Evolutionary conservation across 805 yeast species (phyloP), one percentile per base, ranked within the genome.

Genomic region (Candida coleopterorum): DNA sequence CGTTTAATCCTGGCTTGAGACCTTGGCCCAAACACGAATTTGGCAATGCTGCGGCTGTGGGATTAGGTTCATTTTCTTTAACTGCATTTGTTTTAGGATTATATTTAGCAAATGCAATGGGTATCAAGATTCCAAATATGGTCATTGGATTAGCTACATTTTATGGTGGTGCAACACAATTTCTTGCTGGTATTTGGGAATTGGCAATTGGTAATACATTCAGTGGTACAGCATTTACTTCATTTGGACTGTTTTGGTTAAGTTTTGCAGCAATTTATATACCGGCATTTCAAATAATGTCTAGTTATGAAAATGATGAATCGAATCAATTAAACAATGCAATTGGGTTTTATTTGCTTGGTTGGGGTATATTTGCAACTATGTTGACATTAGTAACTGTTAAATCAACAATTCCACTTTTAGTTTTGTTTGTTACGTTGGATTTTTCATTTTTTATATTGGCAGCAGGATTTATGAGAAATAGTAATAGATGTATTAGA

Each of bases 221-320:
- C 60, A 85, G 80, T 59, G 82, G 78, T 38, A 71, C 79, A 9
- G 83, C 82, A 1, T 62, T 80, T 35, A 52, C 72, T 29, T 72
- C 79, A 4, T 80, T 66, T 47, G 88, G 88, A 32, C 80, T 79
- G 5, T 81, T 81, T 56, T 81, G 88, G 88, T 52, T 80, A 47
- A 59, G 80, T 16, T 82, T 60, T 48, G 81, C 75, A 20, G 79
- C 85, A 2, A 69, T 82, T 29, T 56, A 71, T 43, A 62, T 80
- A 27, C 69, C 70, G 9, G 70, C 79, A 49, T 82, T 81, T 55
- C 82, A 83, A 20, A 76, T 81, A 38, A 58, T 57, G 18, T 62
- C 57, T 3, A 79, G 86, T 9, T 81, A 79, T 46, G 46, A 43
- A 18, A 53, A 40, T 22, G 69, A 68, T 38, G 45, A 48, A 14